Conservation (phyloP, 2,329 filamentous ascomycete species). For the Arthrobotrys musiformis region DNA sequence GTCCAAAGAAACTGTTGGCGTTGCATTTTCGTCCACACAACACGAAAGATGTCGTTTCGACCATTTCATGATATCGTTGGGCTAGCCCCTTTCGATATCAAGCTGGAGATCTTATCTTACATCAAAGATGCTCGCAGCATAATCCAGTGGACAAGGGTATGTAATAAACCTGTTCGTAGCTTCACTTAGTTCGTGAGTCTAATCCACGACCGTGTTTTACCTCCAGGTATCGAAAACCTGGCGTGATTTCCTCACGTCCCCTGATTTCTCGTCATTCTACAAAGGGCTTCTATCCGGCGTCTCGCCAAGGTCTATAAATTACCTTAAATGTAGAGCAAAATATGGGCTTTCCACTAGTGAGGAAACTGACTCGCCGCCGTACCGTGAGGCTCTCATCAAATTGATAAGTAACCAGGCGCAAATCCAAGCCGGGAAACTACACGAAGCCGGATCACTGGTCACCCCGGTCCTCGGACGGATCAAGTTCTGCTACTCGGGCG, state of each 20-base stretch:
- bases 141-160: slow-evolving; percentile 3
- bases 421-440: neutral
- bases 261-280: neutral
- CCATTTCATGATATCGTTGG: slow-evolving; percentile 11
- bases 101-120: slow-evolving; percentile 14
- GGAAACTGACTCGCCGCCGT: neutral
- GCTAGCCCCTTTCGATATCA: slow-evolving; percentile 1
- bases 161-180: neutral
- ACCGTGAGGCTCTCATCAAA: neutral
- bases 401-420: neutral
- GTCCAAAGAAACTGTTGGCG: no score
- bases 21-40: neutral
- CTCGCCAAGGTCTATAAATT: neutral
- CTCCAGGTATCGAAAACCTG: slow-evolving; percentile 5
- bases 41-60: neutral
- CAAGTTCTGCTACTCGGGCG: slow-evolving; percentile 21
- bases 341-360: neutral
- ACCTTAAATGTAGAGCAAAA: neutral
- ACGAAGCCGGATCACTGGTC: slow-evolving; percentile 7
- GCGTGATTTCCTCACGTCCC: neutral
- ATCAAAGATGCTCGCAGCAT: neutral
- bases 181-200: neutral
- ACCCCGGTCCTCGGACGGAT: slow-evolving; percentile 2
- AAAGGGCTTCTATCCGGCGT: neutral
- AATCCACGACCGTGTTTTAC: neutral